Evolutionary conservation across 2,329 filamentous ascomycete species (phyloP), one percentile per base, ranked within the genome.

Genomic region (Calonectria hawksworthii): DNA sequence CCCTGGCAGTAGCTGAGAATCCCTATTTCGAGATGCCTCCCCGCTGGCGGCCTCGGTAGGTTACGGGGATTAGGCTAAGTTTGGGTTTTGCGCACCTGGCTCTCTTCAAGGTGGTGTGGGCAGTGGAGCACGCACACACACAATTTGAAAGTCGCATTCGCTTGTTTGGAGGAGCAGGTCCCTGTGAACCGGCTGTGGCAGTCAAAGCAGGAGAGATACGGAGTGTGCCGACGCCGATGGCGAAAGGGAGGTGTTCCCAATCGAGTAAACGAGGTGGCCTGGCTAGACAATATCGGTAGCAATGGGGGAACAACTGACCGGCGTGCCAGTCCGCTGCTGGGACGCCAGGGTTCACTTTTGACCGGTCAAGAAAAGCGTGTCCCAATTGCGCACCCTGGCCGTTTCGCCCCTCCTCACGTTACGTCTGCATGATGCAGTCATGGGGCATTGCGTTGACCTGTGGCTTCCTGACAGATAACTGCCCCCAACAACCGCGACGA

Each of bases 391-490:
- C 34, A 16, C 32, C 54, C 34, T 28, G 56, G 34, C 8, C 18
- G 18, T 16, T n/a, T 16, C 36, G 36, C 34, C 56, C 26, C n/a
- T 41, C 10, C 34, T 63, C 56, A 63, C 36, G n/a, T 63, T 63
- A 63, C 56, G 23, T 63, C 4, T 41, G 56, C 36, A 41, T 63
- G 10, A 30, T 63, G 36, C 36, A 30, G 11, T 63, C 56, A 63
- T 30, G 56, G 8, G 56, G 56, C 23, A 41, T 23, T 26, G 23
- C 23, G 6, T 30, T 23, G 23, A 16, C 56, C 23, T 41, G 56
- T 63, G 34, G 34, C 36, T 63, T 34, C 23, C 28, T 65, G 61
- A 65, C 41, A 65, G 61, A 65, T 65, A 65, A 65, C 61, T 65
- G 61, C 41, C 38, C 41, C 38, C 41, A 47, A 47, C 36, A 28